Evolutionary conservation across 2,329 filamentous ascomycete species (phyloP).

Genomic region (Aureobasidium lini): DNA sequence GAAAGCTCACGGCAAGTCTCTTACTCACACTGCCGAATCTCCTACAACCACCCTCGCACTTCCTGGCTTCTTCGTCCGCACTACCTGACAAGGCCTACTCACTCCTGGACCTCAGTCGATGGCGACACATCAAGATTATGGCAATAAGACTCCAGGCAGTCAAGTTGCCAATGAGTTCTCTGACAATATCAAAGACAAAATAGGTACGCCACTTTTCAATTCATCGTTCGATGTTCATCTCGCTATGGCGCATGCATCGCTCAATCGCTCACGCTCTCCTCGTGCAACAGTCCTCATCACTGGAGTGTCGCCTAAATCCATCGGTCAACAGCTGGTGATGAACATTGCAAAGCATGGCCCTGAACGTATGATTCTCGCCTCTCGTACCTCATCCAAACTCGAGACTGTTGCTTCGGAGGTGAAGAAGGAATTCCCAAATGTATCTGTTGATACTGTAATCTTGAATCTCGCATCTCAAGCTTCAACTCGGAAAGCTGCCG

Average conservation of each 20-base stretch:
- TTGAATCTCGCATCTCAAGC: constrained; percentile 30
- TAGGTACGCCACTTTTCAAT: constrained; percentile 18
- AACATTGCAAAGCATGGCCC: constrained; percentile 30
- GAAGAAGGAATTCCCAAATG: constrained; percentile 16
- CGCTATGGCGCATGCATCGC: too few species aligned
- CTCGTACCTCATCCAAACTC: constrained; percentile 29
- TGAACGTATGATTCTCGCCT: constrained; percentile 33
- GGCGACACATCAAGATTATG: constrained; percentile 20
- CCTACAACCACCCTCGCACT: background rate
- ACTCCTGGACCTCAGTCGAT: constrained; percentile 11
- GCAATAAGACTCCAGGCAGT: constrained; percentile 23
- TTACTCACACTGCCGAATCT: background rate
- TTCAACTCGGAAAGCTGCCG: constrained; percentile 28
- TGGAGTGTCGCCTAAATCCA: constrained; percentile 31
- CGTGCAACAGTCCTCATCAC: constrained; percentile 22
- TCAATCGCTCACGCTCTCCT: too few species aligned
- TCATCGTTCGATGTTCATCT: too few species aligned
- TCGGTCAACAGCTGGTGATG: constrained; percentile 31
- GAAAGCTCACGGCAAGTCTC: too few species aligned
- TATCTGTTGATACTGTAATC: constrained; percentile 22
- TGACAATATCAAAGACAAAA: constrained; percentile 25
- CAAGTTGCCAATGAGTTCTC: constrained; percentile 27
- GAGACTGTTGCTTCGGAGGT: constrained; percentile 23
- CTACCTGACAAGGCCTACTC: background rate
- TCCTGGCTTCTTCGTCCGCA: too few species aligned